Evolutionary conservation across 106 monocot genomes (phyloP).

Genomic region (Dioscorea zingiberensis): DNA sequence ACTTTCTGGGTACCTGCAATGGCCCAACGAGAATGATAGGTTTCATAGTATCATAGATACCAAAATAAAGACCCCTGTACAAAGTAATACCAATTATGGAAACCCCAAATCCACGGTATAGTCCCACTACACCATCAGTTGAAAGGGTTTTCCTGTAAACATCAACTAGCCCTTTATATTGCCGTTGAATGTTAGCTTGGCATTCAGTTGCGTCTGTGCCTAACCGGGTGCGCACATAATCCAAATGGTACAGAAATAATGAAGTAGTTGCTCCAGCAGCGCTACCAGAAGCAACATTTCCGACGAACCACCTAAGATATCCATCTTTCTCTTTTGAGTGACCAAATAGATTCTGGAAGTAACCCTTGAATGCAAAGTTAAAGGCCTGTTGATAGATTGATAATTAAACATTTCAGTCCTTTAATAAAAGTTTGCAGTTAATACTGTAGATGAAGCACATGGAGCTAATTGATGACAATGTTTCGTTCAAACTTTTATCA

Average conservation of each 20-base stretch:
- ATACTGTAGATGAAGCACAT: neutral
- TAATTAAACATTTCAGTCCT: neutral
- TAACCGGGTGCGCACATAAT: slow-evolving; percentile 80
- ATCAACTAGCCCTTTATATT: slow-evolving; percentile 74
- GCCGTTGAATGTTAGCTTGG: slow-evolving; percentile 35
- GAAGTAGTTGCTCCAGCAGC: slow-evolving; percentile 88
- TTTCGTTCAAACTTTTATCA: too few relatives aligned
- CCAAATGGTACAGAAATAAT: slow-evolving; percentile 77
- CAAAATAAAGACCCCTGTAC: slow-evolving; percentile 91
- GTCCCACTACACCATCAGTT: slow-evolving; percentile 73
- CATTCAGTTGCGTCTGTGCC: slow-evolving; percentile 78
- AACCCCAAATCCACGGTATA: slow-evolving; percentile 89
- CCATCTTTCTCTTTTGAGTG: slow-evolving; percentile 73
- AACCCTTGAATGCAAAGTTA: slow-evolving; percentile 94
- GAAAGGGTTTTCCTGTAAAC: slow-evolving; percentile 79
- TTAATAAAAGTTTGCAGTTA: neutral
- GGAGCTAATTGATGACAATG: neutral
- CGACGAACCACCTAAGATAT: slow-evolving; percentile 59
- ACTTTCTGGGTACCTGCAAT: slow-evolving; percentile 86
- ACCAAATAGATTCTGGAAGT: slow-evolving; percentile 70
- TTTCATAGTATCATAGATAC: slow-evolving; percentile 89
- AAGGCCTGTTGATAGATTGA: slow-evolving; percentile 47
- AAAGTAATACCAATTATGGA: slow-evolving; percentile 86
- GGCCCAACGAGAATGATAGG: slow-evolving; percentile 76
- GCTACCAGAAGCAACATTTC: slow-evolving; percentile 87